Conservation (phyloP, 345 rosid genomes). For the Acer yangbiense region DNA sequence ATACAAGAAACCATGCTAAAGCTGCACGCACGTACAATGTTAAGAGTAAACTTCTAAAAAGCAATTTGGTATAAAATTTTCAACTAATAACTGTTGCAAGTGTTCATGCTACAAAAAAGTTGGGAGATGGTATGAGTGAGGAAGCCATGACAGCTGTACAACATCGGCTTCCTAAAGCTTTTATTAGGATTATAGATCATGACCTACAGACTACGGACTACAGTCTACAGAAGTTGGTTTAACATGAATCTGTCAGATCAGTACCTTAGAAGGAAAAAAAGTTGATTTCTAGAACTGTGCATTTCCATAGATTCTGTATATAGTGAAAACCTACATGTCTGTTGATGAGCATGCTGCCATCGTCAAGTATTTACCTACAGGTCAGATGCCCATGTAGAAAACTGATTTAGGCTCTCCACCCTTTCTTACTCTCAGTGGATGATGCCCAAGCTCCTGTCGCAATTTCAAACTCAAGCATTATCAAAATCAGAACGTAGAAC, state of each 20-base stretch:
- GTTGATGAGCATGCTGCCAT: slow-evolving; percentile 9
- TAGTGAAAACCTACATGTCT: slow-evolving; percentile 7
- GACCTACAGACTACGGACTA: slow-evolving; percentile 10
- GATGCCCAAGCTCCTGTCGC: slow-evolving; percentile 62
- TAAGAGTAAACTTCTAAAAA: not conserved
- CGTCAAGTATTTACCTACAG: slow-evolving; percentile 16
- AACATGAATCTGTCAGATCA: slow-evolving; percentile 21
- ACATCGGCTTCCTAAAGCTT: slow-evolving; percentile 23
- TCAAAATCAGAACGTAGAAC: not conserved
- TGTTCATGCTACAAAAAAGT: not conserved
- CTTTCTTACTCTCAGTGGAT: slow-evolving; percentile 44
- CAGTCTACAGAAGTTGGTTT: slow-evolving; percentile 14
- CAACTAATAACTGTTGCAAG: slow-evolving; percentile 14
- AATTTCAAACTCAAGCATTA: slow-evolving; percentile 15
- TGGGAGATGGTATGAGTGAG: not conserved
- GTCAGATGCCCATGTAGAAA: slow-evolving; percentile 8
- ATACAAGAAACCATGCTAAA: not conserved
- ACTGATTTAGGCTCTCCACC: slow-evolving; percentile 1
- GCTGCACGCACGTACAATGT: not conserved
- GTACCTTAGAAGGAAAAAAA: slow-evolving; percentile 15
- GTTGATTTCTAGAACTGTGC: slow-evolving; percentile 21
- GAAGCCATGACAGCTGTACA: slow-evolving; percentile 37
- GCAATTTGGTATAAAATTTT: slow-evolving; percentile 4
- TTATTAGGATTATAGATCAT: slow-evolving; percentile 16
- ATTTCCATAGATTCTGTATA: slow-evolving; percentile 18